phyloP scores from a whole-genome alignment of 352 stramenopile species.

The Phytopythium mirpurense region DNA sequence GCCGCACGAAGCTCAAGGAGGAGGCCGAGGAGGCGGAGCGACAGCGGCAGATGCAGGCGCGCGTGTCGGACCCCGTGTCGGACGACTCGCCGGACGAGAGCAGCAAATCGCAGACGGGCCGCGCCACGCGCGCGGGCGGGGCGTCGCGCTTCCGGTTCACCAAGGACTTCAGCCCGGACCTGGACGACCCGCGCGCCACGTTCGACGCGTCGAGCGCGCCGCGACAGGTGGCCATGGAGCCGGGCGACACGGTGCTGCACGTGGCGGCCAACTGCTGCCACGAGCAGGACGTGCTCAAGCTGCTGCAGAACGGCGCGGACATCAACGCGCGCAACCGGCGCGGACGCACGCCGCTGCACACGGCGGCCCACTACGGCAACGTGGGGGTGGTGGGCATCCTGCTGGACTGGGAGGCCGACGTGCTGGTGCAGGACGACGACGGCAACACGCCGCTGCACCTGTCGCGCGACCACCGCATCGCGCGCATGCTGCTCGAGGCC shows the following conservation, averaged over 20 bases:
- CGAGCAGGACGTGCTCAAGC: conserved; percentile 77
- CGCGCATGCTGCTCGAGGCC: conserved; percentile 75
- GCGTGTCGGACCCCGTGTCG: conserved; percentile 64
- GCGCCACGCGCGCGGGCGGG: conserved; percentile 25
- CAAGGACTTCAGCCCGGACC: conserved; percentile 67
- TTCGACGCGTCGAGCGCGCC: conserved; percentile 40
- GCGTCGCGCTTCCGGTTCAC: conserved; percentile 80
- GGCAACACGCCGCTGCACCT: conserved; percentile 84
- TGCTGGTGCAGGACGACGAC: conserved; percentile 73
- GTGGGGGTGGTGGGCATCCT: conserved; percentile 77
- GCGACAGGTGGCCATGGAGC: conserved; percentile 78
- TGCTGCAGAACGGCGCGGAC: conserved; percentile 84
- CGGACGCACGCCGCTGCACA: conserved; percentile 77
- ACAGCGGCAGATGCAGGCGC: conserved; percentile 31
- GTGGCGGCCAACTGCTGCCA: conserved; percentile 85
- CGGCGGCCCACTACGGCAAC: conserved; percentile 76
- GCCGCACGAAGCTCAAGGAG: conserved; percentile 26
- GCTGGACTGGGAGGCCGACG: conserved; percentile 76
- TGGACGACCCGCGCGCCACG: conserved; percentile 16
- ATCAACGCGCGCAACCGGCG: conserved; percentile 81
- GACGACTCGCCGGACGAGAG: conserved; percentile 68
- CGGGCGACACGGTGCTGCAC: conserved; percentile 83
- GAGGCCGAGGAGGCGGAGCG: conserved; percentile 38
- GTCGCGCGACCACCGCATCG: conserved; percentile 70
- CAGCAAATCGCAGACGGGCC: conserved; percentile 7